Base-by-base conservation (phyloP, 441 rosid genomes). In the Pelargonium citronellum region DNA sequence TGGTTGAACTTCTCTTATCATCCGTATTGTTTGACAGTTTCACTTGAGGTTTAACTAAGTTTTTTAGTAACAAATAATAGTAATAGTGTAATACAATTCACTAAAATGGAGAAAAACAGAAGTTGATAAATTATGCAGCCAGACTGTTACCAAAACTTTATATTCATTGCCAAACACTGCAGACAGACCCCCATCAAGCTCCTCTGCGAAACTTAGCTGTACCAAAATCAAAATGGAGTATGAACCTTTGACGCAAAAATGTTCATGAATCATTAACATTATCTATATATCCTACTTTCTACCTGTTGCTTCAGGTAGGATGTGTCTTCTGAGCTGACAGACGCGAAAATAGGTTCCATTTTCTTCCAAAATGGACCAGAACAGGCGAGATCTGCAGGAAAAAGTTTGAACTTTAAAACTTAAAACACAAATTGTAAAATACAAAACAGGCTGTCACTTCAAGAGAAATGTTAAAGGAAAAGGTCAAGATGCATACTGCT, bases 301-400 rank as follows among this genome's bases (percentile, higher is more conserved):
- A 92, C 99, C 96, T 95, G 97, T 73, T 95, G 87, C 75, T 89
- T 87, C 79, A 89, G 74, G 83, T 78, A 86, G 60, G 89, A 89
- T 66, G 82, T 34, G 80, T 92, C 91, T 76, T 88, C 93, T 19
- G 83, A 71, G 81, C 80, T 78, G 66, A 84, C 79, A 51, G 95
- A 81, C 75, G 83, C 75, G 78, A 92, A 95, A 67, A 85, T 51
- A 71, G 81, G 81, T 79, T 89, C 95, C 93, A 92, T 82, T 81
- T 86, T 83, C 88, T 91, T 89, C 99, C 98, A 92, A 80, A 91
- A 87, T 69, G 78, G 78, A 64, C 93, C 89, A 77, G 87, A 83
- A 77, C 89, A 87, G 46, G 90, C 88, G 75, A 78, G 80, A 80
- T 77, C 99, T 95, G 67, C 74, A 81, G 64, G 78, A 76, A 61